Base-by-base conservation (phyloP, 2,329 filamentous ascomycete genomes). In the Nemania serpens region DNA sequence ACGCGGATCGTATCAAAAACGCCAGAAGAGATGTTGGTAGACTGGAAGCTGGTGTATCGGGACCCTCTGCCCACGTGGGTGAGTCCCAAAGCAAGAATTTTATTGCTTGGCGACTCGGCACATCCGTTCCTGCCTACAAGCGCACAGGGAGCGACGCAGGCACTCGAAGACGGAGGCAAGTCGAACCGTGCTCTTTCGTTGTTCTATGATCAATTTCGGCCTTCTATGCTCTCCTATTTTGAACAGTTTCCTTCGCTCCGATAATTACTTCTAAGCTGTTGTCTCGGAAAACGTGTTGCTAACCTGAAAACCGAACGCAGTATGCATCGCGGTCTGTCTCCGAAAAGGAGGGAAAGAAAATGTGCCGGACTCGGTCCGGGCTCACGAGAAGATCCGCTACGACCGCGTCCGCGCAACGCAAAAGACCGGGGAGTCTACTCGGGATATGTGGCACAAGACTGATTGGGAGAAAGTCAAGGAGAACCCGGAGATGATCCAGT, bases 361-460 rank as follows among this genome's bases (percentile, higher is more conserved):
- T 17, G 69, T 82, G 0, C 77, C 77, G 0, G 72, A 68, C 5
- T 77, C 79, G 0, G 74, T 82, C 5, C 71, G 74, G 33, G 75
- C 76, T 0, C 79, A 82, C 60, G 76, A 82, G 63, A 76, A 77
- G 42, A 78, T 82, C 20, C 71, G 80, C 65, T 82, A 81, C 59
- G 79, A 81, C 2, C 78, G 81, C 12, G 81, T 83, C 18, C 73
- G 74, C 13, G 70, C 70, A 1, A 78, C 80, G 7, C 81, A 83
- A 71, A 82, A 82, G 70, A 83, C 79, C 0, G 81, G 81, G 3
- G 80, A 82, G 65, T 76, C 74, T 5, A 81, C 81, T 0, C 75
- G 81, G 29, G 80, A 83, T 62, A 77, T 77, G 73, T 84, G 82
- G 82, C 82, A 85, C 66, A 83, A 81, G 70, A 81, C 81, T 4